A percentile compares a stretch with the other conserved stretches of the same genome.
Conservation (phyloP, 2,329 filamentous ascomycete genomes). For the Diaporthe nobilis region DNA sequence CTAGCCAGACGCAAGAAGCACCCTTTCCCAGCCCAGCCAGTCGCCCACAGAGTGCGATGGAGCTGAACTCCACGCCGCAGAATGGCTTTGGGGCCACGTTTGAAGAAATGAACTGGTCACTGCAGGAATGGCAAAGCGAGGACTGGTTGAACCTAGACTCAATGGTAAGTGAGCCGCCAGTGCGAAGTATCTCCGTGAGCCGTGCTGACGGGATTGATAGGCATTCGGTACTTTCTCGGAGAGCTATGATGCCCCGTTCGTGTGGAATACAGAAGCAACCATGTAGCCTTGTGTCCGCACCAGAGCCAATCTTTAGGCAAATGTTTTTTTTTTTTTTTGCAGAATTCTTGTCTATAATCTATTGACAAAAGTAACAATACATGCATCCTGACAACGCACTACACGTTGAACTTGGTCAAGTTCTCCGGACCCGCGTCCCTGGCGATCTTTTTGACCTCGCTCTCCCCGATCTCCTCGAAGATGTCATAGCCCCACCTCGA, state of each 20-base stretch:
- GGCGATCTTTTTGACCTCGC: conserved; percentile 52
- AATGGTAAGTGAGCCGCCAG: background rate
- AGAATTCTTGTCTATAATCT: background rate
- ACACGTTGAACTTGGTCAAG: conserved; percentile 52
- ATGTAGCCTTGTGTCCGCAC: background rate
- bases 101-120: conserved; percentile 24
- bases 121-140: conserved; percentile 27
- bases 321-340: background rate
- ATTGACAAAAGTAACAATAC: background rate
- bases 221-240: conserved; percentile 27
- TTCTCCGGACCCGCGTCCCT: conserved; percentile 53
- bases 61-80: conserved; percentile 21
- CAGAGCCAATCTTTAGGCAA: background rate
- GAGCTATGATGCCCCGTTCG: conserved; percentile 21
- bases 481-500: conserved; percentile 60
- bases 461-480: conserved; percentile 58
- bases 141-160: conserved; percentile 20
- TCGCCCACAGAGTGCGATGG: conserved; percentile 18
- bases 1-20: conserved; percentile 1
- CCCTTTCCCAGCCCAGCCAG: conserved; percentile 25
- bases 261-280: background rate
- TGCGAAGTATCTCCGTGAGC: rapidly evolving
- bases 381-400: background rate
- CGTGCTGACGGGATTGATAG: background rate
- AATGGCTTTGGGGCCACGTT: conserved; percentile 15